phyloP scores from a whole-genome alignment of 495 filamentous ascomycete genomes.

The Trichoderma gamsii region DNA sequence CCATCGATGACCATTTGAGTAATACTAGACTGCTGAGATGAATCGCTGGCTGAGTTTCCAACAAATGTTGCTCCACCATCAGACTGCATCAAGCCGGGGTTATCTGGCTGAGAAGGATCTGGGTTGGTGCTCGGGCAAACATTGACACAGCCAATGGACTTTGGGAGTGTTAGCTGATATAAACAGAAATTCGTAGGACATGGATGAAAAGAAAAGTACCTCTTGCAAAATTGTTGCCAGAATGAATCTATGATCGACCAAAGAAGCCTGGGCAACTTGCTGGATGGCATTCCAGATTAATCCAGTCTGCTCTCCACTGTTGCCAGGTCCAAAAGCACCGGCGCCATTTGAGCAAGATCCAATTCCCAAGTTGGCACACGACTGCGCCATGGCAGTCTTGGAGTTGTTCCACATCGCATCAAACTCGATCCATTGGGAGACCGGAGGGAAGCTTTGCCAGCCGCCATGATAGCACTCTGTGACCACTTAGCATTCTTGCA shows the following conservation, averaged over 20 bases:
- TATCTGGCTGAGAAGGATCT: conserved; percentile 21
- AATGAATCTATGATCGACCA: conserved; percentile 39
- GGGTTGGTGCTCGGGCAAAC: conserved; percentile 34
- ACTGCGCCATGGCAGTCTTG: neutral
- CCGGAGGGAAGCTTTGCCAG: neutral
- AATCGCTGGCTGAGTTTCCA: conserved; percentile 21
- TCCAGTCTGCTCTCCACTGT: conserved; percentile 30
- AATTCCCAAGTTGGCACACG: neutral
- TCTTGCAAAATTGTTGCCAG: conserved; percentile 52
- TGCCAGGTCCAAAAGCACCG: neutral
- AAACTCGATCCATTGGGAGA: conserved; percentile 2
- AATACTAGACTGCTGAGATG: conserved; percentile 23
- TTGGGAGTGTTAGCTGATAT: neutral
- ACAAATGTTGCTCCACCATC: conserved; percentile 25
- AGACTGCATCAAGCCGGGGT: conserved; percentile 40
- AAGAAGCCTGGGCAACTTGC: conserved; percentile 32
- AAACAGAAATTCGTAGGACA: neutral
- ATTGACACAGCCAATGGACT: conserved; percentile 37
- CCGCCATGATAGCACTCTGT: conserved; percentile 3
- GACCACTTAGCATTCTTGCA: neutral
- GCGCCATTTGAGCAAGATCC: conserved; percentile 5
- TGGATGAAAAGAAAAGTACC: conserved; percentile 15
- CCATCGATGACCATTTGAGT: conserved; percentile 35
- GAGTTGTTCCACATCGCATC: conserved; percentile 10
- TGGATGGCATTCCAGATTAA: conserved; percentile 37